Percentiles rank a stretch among this genome's conserved stretches.
Conservation (phyloP, 1,139 yeast genomes). For the Arxiozyma heterogenica region DNA sequence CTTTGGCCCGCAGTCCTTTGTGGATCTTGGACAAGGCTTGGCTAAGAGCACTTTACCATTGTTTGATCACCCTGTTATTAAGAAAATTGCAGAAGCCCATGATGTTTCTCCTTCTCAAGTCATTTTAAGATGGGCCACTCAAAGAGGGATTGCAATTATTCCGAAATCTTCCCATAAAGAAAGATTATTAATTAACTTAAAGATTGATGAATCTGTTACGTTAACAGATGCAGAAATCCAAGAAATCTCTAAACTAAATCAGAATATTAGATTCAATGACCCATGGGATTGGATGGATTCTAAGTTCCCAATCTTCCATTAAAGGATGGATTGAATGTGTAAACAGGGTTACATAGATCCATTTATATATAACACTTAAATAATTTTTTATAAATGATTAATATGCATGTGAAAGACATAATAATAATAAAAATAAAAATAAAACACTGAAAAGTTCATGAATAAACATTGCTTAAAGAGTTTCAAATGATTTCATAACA, state of each 20-base stretch:
- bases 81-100: slow-evolving; percentile 46
- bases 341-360: neutral
- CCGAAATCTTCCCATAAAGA: slow-evolving; percentile 64
- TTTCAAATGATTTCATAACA: neutral
- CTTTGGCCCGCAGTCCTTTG: slow-evolving; percentile 69
- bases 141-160: slow-evolving; percentile 60
- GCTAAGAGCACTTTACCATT: slow-evolving; percentile 48
- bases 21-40: slow-evolving; percentile 47
- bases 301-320: slow-evolving; percentile 31
- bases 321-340: neutral
- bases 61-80: slow-evolving; percentile 46
- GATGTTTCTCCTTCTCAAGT: slow-evolving; percentile 50
- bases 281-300: slow-evolving; percentile 59
- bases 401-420: neutral
- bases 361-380: neutral
- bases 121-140: slow-evolving; percentile 74
- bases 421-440: too few species aligned
- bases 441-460: too few species aligned
- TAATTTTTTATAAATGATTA: neutral
- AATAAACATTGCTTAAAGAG: neutral
- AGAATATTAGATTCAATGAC: slow-evolving; percentile 71
- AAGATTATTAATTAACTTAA: slow-evolving; percentile 51
- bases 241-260: slow-evolving; percentile 49
- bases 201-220: slow-evolving; percentile 42
- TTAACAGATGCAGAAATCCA: slow-evolving; percentile 47